Evolutionary conservation across 139 green algal genomes (phyloP), one percentile per base, ranked within the genome.

Genomic region (Tetraselmis chui): DNA sequence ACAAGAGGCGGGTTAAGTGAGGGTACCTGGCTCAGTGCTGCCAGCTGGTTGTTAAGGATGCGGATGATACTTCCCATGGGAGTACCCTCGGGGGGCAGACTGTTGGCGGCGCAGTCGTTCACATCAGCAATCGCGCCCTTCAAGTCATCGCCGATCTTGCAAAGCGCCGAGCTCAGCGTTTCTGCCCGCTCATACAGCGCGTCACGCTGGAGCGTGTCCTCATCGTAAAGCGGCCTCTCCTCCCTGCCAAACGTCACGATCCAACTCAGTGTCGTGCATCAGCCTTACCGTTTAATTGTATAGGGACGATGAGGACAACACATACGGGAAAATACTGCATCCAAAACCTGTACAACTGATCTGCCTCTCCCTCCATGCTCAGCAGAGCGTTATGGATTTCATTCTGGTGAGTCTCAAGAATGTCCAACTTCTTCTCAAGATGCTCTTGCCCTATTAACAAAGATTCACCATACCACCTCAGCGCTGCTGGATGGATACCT

Each of bases 31-130:
- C 45, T 67, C 11, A 77, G 74, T 2, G 74, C 74, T 29, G 74
- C n/a, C 23, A 77, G 74, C 74, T 77, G 74, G 74, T 77, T 77
- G 74, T 77, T 77, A 2, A 77, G 74, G 74, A 77, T 77, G 26
- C 74, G 74, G 26, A 29, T 77, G 26, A 77, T 29, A 25, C 26
- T 77, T 22, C 26, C 26, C 26, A 31, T 77, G 74, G 26, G 26
- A 2, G 74, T 28, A 25, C 74, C 74, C 74, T 77, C 74, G 23
- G 26, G 26, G 23, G 26, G 26, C 74, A 77, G 25, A 25, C 2
- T 29, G 2, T 11, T 25, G 26, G n/a, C 74, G 26, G 74, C 74
- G 26, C n/a, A 29, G 23, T 28, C 25, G 74, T 77, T 77, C 26
- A 77, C 74, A 2, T 31, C n/a, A 22, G 74, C 74, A 25, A 77